phyloP scores from a whole-genome alignment of 2,329 filamentous ascomycete species.

The Macroventuria anomochaeta region DNA sequence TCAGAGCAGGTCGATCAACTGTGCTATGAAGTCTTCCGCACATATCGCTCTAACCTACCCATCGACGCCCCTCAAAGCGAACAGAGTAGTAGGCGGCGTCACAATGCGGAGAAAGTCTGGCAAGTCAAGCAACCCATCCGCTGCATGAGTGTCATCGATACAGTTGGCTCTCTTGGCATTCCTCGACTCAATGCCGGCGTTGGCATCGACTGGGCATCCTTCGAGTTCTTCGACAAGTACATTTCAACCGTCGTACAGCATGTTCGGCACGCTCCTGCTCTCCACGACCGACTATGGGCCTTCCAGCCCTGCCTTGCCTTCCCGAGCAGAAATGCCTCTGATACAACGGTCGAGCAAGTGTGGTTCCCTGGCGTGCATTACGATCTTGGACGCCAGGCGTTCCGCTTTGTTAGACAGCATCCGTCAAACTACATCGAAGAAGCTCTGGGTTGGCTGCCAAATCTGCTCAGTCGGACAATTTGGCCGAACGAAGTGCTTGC shows the following conservation, averaged over 20 bases:
- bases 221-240: slow-evolving; percentile 47
- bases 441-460: slow-evolving; percentile 35
- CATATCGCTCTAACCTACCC: slow-evolving; percentile 38
- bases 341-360: slow-evolving; percentile 31
- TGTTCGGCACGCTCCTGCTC: slow-evolving; percentile 41
- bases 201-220: slow-evolving; percentile 45
- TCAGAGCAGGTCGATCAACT: slow-evolving; percentile 29
- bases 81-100: slow-evolving; percentile 28
- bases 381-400: slow-evolving; percentile 45
- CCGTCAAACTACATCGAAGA: slow-evolving; percentile 39
- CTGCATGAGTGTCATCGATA: slow-evolving; percentile 45
- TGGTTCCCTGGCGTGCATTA: slow-evolving; percentile 51
- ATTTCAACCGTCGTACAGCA: slow-evolving; percentile 42
- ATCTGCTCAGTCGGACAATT: slow-evolving; percentile 36
- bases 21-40: slow-evolving; percentile 43
- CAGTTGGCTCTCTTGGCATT: slow-evolving; percentile 45
- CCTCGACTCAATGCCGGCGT: slow-evolving; percentile 44
- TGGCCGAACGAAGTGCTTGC: slow-evolving; percentile 44
- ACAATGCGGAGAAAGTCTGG: slow-evolving; percentile 32
- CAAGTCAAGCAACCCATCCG: slow-evolving; percentile 40
- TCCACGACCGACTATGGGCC: slow-evolving; percentile 46
- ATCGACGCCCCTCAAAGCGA: slow-evolving; percentile 38
- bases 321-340: slow-evolving; percentile 14
- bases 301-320: slow-evolving; percentile 44
- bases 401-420: slow-evolving; percentile 42